Evolutionary conservation across 768 basidiomycete species (phyloP), one percentile per base, ranked within the genome.

Genomic region (Tulasnella sp.): DNA sequence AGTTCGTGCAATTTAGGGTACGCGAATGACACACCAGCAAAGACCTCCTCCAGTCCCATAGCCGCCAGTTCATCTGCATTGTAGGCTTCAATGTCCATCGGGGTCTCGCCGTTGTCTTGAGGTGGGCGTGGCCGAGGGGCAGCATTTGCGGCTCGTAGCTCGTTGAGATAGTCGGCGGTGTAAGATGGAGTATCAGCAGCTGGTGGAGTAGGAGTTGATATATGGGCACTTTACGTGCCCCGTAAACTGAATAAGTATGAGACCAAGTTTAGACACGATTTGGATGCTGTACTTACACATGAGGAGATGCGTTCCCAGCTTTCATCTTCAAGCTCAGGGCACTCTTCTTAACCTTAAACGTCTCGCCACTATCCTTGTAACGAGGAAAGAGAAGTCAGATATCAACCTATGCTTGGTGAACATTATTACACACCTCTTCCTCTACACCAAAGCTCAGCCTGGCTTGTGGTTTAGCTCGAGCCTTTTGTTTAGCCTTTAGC

Each of bases 321-420:
- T 82, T 82, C 74, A 82, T 80, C 82, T 92, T 93, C 80, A 87
- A 86, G 82, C 94, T 95, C 68, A 95, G 86, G 76, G 84, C 92
- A 2, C 93, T 94, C 85, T 94, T 96, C 84, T 94, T 95, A 24
- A 95, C 86, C 86, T 93, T 88, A 84, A 96, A 95, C 0, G 88
- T 86, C 79, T 94, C 91, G 10, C 88, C 90, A 52, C 88, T 88
- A 16, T 87, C 88, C 82, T 89, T 39, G 39, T 52, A 52, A 21
- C 52, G 31, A 21, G 52, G 9, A n/a, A 24, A 34, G 21, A 42
- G 1, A 27, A 44, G 34, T 74, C 80, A 77, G 81, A 71, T 79
- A 84, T 80, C n/a, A 38, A 7, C 14, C 44, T 62, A 12, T 4
- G 42, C 8, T 36, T 31, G 27, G 24, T 46, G 34, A 56, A 42